Evolutionary conservation across 305 asterid species (phyloP).

Genomic region (Fraxinus floribunda): DNA sequence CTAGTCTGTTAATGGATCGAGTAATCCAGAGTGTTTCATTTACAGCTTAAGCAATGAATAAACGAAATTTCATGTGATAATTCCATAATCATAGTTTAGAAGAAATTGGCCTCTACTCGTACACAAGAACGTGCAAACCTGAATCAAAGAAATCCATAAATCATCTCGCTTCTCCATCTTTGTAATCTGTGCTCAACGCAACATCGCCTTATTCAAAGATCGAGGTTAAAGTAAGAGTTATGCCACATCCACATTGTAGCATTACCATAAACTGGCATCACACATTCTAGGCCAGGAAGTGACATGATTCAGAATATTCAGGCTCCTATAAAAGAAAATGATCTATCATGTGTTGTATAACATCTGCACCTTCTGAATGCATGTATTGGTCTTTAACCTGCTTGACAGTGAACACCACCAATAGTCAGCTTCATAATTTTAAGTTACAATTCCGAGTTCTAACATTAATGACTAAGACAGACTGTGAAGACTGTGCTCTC

Average conservation of each 20-base stretch:
- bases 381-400: conserved; percentile 74
- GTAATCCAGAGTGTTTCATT: neutral
- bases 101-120: neutral
- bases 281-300: neutral
- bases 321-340: conserved; percentile 56
- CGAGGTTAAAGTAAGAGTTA: neutral
- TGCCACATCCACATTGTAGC: neutral
- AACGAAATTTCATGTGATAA: neutral
- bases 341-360: conserved; percentile 89
- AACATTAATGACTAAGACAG: neutral
- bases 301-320: neutral
- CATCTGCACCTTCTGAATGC: conserved; percentile 94
- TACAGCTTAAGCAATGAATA: neutral
- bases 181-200: neutral
- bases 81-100: neutral
- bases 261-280: neutral
- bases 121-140: neutral
- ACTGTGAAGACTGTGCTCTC: neutral
- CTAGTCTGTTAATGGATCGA: neutral
- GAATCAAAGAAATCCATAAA: neutral
- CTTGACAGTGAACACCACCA: neutral
- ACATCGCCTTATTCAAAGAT: neutral
- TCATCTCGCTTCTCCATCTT: neutral
- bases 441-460: neutral
- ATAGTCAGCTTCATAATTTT: neutral